Percentiles rank a stretch among this genome's conserved stretches.
phyloP scores from a whole-genome alignment of 805 yeast genomes.

The Candida stauntonica region DNA sequence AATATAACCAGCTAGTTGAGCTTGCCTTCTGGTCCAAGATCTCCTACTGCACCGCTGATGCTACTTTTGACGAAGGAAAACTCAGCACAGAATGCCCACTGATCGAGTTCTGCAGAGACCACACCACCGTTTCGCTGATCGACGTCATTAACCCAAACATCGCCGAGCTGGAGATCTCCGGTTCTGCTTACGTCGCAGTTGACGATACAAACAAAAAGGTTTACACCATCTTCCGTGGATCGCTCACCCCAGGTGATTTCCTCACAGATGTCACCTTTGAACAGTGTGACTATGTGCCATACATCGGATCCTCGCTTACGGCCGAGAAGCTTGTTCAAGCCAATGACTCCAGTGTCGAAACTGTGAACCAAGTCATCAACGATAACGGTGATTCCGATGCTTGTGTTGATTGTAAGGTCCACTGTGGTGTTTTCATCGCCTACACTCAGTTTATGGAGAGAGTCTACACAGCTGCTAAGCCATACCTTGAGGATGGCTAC shows the following conservation, averaged over 20 bases:
- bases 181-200: constrained; percentile 52
- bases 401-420: constrained; percentile 56
- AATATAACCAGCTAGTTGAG: constrained; percentile 8
- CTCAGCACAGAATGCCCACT: constrained; percentile 13
- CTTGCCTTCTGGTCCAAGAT: constrained; percentile 17
- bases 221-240: constrained; percentile 58
- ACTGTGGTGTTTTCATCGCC: constrained; percentile 57
- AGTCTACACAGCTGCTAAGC: constrained; percentile 32
- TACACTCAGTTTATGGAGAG: constrained; percentile 37
- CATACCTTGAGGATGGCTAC: constrained; percentile 40
- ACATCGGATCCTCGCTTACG: constrained; percentile 10
- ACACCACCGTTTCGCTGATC: constrained; percentile 5
- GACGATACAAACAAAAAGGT: constrained; percentile 43
- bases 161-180: constrained; percentile 37
- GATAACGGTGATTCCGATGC: constrained; percentile 5
- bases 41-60: constrained; percentile 17
- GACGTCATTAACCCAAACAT: constrained; percentile 12
- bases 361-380: constrained; percentile 2
- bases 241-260: constrained; percentile 61
- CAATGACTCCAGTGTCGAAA: neutral
- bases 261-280: constrained; percentile 47
- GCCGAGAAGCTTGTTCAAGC: constrained; percentile 1
- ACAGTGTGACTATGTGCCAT: constrained; percentile 45
- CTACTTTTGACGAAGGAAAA: constrained; percentile 5
- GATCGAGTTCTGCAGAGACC: constrained; percentile 16